Evolutionary conservation across 2,329 filamentous ascomycete genomes (phyloP).

Genomic region (Ophiostoma quercus): DNA sequence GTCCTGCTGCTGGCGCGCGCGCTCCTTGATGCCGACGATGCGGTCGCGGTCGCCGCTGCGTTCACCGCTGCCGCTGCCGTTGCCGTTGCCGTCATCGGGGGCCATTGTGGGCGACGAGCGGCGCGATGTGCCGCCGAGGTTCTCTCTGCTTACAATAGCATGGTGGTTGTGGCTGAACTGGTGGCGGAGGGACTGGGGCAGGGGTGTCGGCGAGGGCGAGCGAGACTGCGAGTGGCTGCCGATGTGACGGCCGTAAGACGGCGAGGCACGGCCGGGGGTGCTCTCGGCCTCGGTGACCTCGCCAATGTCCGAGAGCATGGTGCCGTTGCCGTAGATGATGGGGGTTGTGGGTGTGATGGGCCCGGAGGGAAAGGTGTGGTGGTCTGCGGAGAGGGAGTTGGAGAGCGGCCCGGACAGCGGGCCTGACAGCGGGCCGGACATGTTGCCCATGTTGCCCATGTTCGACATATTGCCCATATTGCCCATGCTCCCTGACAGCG

Average conservation of each 20-base stretch:
- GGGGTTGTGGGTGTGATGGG: constrained; percentile 53
- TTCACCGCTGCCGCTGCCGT: constrained; percentile 11
- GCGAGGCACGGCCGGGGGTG: constrained; percentile 40
- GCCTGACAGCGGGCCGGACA: constrained; percentile 23
- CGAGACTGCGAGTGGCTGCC: constrained; percentile 34
- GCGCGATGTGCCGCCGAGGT: constrained; percentile 33
- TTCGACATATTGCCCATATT: too few species aligned
- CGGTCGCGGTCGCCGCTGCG: background rate
- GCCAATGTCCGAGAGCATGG: constrained; percentile 62
- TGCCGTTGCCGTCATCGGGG: constrained; percentile 30
- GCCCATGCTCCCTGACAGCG: background rate
- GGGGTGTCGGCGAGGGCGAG: constrained; percentile 30
- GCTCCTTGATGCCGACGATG: constrained; percentile 39
- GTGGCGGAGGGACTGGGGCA: constrained; percentile 22
- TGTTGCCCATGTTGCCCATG: too few species aligned
- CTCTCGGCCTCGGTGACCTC: constrained; percentile 52
- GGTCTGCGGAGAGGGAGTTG: constrained; percentile 29
- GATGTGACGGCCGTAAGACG: constrained; percentile 18
- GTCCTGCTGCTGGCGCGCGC: constrained; percentile 34
- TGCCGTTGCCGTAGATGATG: constrained; percentile 64
- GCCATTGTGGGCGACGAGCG: constrained; percentile 45
- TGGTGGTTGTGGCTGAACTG: constrained; percentile 26
- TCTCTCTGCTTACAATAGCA: constrained; percentile 30
- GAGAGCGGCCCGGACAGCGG: background rate
- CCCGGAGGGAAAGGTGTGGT: constrained; percentile 33